Evolutionary conservation across 768 basidiomycete genomes (phyloP).

Genomic region (Boletus sp.): DNA sequence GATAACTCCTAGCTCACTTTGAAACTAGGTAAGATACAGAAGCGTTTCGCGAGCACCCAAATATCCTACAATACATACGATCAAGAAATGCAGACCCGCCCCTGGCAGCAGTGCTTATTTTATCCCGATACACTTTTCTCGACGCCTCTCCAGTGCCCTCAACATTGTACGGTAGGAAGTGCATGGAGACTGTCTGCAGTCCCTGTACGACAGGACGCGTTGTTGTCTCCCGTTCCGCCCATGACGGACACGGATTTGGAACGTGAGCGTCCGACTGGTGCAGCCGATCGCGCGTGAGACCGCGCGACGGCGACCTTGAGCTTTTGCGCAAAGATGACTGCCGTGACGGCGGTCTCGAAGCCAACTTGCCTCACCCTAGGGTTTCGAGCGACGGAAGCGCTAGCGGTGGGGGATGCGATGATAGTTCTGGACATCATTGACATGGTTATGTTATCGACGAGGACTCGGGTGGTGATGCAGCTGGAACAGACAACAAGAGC

Average conservation of each 20-base stretch:
- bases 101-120: background rate
- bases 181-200: background rate
- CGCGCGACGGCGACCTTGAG: conserved; percentile 20
- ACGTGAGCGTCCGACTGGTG: conserved; percentile 2
- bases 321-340: conserved; percentile 21
- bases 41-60: background rate
- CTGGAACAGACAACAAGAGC: background rate
- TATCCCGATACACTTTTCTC: background rate
- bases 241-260: conserved; percentile 4
- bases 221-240: background rate
- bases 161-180: background rate
- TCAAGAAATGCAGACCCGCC: background rate
- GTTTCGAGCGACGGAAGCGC: background rate
- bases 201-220: background rate
- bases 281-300: background rate
- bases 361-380: conserved; percentile 13
- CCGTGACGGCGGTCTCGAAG: conserved; percentile 24
- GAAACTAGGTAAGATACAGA: background rate
- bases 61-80: background rate
- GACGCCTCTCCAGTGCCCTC: background rate
- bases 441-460: background rate
- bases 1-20: background rate
- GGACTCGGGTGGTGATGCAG: background rate
- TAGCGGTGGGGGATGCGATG: background rate
- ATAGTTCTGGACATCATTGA: conserved; percentile 1